Conservation (phyloP, 352 stramenopile genomes). For the Phytopythium kandeliae region DNA sequence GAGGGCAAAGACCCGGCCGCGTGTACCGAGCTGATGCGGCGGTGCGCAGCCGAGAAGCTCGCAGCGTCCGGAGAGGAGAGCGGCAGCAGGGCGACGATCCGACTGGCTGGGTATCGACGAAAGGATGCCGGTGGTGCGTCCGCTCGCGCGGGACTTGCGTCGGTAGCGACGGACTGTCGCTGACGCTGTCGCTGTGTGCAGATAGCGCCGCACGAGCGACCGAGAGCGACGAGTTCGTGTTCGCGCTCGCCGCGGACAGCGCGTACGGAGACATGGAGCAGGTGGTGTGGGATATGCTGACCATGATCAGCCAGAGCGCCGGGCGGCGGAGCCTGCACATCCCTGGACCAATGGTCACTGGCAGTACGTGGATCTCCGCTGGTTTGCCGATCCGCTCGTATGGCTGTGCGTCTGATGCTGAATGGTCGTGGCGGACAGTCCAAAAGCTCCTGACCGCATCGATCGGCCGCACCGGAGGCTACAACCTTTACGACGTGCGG, state of each 20-base stretch:
- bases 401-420: no score
- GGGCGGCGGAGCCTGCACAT: slow-evolving; percentile 66
- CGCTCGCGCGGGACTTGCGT: no score
- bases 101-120: slow-evolving; percentile 22
- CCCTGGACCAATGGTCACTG: slow-evolving; percentile 53
- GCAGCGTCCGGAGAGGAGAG: neutral
- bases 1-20: slow-evolving; percentile 26
- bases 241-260: slow-evolving; percentile 51
- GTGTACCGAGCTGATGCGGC: slow-evolving; percentile 35
- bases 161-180: no score
- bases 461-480: slow-evolving; percentile 56
- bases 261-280: slow-evolving; percentile 73
- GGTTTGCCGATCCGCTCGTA: no score
- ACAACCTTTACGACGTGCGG: slow-evolving; percentile 43
- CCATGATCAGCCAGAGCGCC: slow-evolving; percentile 62
- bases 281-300: slow-evolving; percentile 70
- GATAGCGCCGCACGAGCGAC: neutral
- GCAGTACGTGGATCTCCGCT: slow-evolving; percentile 8
- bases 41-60: slow-evolving; percentile 8
- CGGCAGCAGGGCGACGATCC: neutral
- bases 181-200: no score
- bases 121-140: slow-evolving; percentile 9
- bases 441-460: slow-evolving; percentile 67
- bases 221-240: slow-evolving; percentile 40
- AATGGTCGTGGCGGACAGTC: slow-evolving; percentile 7